These are phyloP conservation scores for Cenchrus purpureus DNA, from an alignment of 176 grass and related monocot species.

Conservation along the genomic window DNA sequence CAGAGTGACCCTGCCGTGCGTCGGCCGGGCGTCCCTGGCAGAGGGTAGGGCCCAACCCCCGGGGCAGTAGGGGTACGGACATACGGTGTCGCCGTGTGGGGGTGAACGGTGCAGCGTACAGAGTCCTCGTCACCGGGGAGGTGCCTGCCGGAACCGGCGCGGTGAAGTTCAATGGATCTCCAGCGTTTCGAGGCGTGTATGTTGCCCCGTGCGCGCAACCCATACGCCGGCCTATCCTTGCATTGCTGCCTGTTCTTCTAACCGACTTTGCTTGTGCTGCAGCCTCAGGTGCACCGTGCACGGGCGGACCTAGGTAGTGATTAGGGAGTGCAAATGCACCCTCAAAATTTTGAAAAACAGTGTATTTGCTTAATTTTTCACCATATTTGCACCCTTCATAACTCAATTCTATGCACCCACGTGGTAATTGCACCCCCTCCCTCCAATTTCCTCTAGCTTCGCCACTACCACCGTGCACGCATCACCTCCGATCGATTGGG, in stretches of 20 bases:
- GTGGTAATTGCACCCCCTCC: no score
- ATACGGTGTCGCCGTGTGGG: neutral
- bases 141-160: no score
- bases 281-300: neutral
- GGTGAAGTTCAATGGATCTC: constrained; percentile 1
- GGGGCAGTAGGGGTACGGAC: neutral
- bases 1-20: neutral
- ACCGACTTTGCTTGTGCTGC: neutral
- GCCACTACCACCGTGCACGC: no score
- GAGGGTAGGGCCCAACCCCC: neutral
- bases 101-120: constrained; percentile 23
- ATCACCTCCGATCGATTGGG: no score
- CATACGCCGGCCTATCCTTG: neutral
- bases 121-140: neutral
- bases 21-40: neutral
- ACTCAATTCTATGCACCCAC: no score
- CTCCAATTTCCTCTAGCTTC: no score
- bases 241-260: neutral
- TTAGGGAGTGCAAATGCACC: no score
- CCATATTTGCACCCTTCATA: no score
- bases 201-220: neutral
- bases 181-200: constrained; percentile 1
- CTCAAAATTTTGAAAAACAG: no score
- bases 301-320: no score
- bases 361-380: no score